These are phyloP conservation scores for Euphorbia corollata DNA, from an alignment of 441 rosid species.

Conservation along the genomic window DNA sequence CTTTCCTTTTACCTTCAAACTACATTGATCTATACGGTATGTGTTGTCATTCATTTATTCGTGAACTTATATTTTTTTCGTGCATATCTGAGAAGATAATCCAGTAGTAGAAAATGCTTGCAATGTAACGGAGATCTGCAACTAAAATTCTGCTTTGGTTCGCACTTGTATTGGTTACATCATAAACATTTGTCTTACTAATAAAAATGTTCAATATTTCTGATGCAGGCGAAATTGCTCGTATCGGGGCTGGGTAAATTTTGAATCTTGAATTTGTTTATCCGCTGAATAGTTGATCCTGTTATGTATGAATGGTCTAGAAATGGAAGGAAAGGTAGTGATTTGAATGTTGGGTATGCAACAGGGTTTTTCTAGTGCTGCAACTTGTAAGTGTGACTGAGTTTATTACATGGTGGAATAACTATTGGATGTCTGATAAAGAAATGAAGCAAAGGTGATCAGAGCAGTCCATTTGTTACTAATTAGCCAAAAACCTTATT, in stretches of 20 bases:
- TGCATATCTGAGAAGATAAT: background rate
- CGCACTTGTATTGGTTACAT: background rate
- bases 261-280: slow-evolving; percentile 14
- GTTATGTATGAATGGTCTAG: background rate
- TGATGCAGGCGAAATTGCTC: slow-evolving; percentile 78
- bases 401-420: slow-evolving; percentile 86
- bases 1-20: slow-evolving; percentile 57
- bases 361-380: slow-evolving; percentile 69
- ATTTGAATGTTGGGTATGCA: slow-evolving; percentile 13
- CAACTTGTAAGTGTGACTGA: slow-evolving; percentile 79
- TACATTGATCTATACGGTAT: slow-evolving; percentile 66
- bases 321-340: background rate
- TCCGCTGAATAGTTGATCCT: background rate
- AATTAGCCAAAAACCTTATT: background rate
- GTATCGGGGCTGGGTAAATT: slow-evolving; percentile 77
- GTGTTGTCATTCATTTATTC: background rate
- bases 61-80: background rate
- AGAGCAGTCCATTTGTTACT: background rate
- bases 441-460: slow-evolving; percentile 48
- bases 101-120: background rate
- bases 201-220: background rate
- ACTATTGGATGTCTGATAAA: slow-evolving; percentile 64
- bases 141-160: background rate
- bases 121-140: no score
- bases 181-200: background rate